A percentile compares a stretch with the other conserved stretches of the same genome.
phyloP scores from a whole-genome alignment of 768 basidiomycete species.

The Leucocoprinus sp. region DNA sequence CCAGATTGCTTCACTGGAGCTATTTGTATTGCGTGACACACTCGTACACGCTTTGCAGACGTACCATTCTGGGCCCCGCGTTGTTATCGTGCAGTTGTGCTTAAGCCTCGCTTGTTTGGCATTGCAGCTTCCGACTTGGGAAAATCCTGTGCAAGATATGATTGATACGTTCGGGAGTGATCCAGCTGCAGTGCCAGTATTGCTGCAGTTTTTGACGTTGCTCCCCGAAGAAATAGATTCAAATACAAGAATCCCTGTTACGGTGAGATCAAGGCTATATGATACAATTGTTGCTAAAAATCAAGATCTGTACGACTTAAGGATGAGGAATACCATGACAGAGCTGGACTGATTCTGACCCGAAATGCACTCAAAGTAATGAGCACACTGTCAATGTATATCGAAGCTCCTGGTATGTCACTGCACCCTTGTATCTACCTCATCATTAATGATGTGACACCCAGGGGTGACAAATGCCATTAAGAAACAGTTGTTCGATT shows the following conservation, averaged over 20 bases:
- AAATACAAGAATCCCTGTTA: constrained; percentile 83
- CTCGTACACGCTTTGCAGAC: constrained; percentile 67
- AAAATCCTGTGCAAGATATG: constrained; percentile 69
- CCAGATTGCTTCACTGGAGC: constrained; percentile 70
- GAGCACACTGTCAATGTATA: constrained; percentile 78
- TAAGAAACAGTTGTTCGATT: constrained; percentile 76
- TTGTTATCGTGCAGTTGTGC: constrained; percentile 83
- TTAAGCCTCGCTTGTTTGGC: constrained; percentile 87
- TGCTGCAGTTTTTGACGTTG: constrained; percentile 85
- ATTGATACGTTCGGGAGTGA: constrained; percentile 81
- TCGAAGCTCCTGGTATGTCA: constrained; percentile 73
- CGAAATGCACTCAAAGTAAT: constrained; percentile 65
- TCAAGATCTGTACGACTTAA: constrained; percentile 26
- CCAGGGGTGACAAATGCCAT: constrained; percentile 79
- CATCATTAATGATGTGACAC: constrained; percentile 5
- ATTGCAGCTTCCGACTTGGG: constrained; percentile 83
- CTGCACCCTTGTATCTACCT: not conserved
- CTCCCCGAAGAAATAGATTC: constrained; percentile 83
- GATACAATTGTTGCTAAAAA: constrained; percentile 4
- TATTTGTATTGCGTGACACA: constrained; percentile 80
- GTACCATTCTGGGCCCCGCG: constrained; percentile 71
- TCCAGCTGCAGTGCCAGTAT: constrained; percentile 71
- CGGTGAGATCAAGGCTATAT: constrained; percentile 43
- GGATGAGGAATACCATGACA: constrained; percentile 67
- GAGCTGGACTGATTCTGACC: constrained; percentile 54